Evolutionary conservation across 176 grass and related monocot species (phyloP).

Genomic region (Urochloa ruziziensis): DNA sequence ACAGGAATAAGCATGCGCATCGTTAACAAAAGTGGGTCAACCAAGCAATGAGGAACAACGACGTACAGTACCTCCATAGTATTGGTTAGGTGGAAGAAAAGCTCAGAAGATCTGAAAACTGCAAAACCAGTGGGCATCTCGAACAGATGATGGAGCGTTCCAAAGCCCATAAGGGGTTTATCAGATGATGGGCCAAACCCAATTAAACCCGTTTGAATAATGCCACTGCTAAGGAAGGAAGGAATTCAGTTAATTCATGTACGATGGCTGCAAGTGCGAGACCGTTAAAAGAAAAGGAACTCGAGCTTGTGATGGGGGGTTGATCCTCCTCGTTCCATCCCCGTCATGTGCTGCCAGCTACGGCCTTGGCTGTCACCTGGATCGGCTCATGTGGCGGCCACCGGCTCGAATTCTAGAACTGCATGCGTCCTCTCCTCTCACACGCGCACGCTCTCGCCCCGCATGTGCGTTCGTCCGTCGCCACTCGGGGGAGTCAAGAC

Average conservation of each 20-base stretch:
- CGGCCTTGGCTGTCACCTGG: neutral
- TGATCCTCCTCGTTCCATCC: neutral
- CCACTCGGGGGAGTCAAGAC: neutral
- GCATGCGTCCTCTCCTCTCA: neutral
- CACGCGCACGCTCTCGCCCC: neutral
- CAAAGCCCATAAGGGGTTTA: neutral
- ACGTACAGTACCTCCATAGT: too few species aligned
- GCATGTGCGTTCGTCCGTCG: neutral
- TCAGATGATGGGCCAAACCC: neutral
- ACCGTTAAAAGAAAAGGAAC: neutral
- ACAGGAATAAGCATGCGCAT: too few species aligned
- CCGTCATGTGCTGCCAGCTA: constrained; percentile 15
- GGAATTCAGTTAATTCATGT: too few species aligned
- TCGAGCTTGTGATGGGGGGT: neutral
- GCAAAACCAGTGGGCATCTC: too few species aligned
- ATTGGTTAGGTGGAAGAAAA: too few species aligned
- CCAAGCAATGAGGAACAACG: too few species aligned
- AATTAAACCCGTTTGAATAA: neutral
- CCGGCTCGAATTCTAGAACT: neutral
- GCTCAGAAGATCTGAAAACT: too few species aligned
- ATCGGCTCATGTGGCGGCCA: constrained; percentile 10
- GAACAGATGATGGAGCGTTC: too few species aligned
- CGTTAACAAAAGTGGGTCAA: too few species aligned
- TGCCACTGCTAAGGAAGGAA: neutral
- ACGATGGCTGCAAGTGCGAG: neutral